Conservation (phyloP, 176 grass and related monocot genomes). For the Thalia dealbata region DNA sequence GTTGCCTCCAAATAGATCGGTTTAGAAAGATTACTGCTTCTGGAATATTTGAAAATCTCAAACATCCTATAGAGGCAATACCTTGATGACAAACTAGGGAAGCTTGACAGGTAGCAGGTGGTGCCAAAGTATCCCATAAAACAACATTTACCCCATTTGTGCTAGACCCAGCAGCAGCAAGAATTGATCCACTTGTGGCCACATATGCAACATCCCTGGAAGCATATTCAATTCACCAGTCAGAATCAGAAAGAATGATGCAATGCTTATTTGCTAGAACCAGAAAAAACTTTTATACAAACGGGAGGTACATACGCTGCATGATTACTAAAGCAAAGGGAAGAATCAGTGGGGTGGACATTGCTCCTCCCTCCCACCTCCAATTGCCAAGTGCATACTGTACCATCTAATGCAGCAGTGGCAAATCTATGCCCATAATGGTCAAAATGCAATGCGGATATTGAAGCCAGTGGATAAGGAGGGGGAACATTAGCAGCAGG, state of each 20-base stretch:
- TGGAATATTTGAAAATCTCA: no score
- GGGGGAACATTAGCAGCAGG: slow-evolving; percentile 71
- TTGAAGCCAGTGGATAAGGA: slow-evolving; percentile 77
- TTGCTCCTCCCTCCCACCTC: slow-evolving; percentile 91
- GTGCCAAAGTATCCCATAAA: slow-evolving; percentile 50
- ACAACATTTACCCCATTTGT: slow-evolving; percentile 62
- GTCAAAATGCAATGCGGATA: slow-evolving; percentile 80
- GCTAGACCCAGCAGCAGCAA: slow-evolving; percentile 67
- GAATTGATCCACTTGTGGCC: slow-evolving; percentile 64
- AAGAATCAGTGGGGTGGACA: slow-evolving; percentile 68
- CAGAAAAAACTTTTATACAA: not conserved
- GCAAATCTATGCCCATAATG: slow-evolving; percentile 83
- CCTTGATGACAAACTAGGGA: slow-evolving; percentile 47
- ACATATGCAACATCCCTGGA: slow-evolving; percentile 69
- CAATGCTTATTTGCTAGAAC: not conserved
- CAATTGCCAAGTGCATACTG: slow-evolving; percentile 77
- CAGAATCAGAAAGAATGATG: slow-evolving; percentile 11
- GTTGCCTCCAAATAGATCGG: not conserved
- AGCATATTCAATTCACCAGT: slow-evolving; percentile 26
- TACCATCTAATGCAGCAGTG: slow-evolving; percentile 83
- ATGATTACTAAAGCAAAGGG: slow-evolving; percentile 66
- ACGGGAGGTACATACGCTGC: slow-evolving; percentile 53
- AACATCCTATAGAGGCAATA: not conserved
- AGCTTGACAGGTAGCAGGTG: slow-evolving; percentile 52
- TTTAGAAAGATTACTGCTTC: not conserved